Evolutionary conservation across 2,329 filamentous ascomycete species (phyloP), one percentile per base, ranked within the genome.

Genomic region (Fusarium sp.): DNA sequence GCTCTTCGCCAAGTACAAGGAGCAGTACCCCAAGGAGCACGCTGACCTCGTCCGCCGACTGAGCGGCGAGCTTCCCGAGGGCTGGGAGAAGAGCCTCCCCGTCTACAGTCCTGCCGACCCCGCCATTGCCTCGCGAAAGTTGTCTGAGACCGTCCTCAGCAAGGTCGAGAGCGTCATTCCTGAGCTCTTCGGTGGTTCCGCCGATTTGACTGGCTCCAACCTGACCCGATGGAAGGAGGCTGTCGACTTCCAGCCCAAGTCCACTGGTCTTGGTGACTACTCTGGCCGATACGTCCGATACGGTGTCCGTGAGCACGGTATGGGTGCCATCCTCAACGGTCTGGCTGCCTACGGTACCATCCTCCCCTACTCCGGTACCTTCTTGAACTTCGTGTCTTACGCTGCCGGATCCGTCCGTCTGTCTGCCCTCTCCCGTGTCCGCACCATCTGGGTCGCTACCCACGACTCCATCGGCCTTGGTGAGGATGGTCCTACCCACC

Each of bases 351-450:
- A 98, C 84, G 96, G 96, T 77, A 97, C 94, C 79, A 87, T 98
- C 79, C 91, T 99, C 80, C 96, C 96, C 76, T 97, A 95, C 76
- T 90, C 90, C 74, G 96, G 96, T 84, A 98, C 96, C 78, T 99
- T 99, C 91, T 88, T 99, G 76, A 99, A 98, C 92, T 99, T 99
- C 83, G 94, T 98, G 76, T 98, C 95, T 27, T 99, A 99, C 82
- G 95, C 93, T 75, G 94, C 96, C 73, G 96, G 96, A 84, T 91
- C 96, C 78, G 92, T 98, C 80, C 95, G 96, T 84, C 90, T 99
- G 68, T 97, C 95, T 40, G 91, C 96, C 43, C 89, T 99, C 76
- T 97, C 95, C 49, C 95, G 93, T 83, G 88, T 95, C 81, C 95
- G 95, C 78, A 88, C 90, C 80, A 95, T 99, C 87, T 97, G 96